These are phyloP conservation scores for Fusarium sp. DNA, from an alignment of 2,329 filamentous ascomycete species.

Conservation along the genomic window DNA sequence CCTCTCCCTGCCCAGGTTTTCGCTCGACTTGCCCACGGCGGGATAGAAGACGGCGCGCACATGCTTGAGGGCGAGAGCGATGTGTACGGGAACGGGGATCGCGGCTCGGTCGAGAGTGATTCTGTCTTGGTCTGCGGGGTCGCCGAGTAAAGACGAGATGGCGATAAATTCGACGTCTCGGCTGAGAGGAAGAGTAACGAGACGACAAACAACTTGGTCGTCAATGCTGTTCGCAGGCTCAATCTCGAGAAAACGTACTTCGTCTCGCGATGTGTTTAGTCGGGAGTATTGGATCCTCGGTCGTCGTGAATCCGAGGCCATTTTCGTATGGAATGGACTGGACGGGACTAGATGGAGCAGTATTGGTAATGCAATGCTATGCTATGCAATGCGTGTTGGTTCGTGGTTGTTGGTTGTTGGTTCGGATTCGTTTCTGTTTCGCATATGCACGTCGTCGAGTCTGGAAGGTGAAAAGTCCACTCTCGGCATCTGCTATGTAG, in stretches of 20 bases:
- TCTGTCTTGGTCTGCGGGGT: slow-evolving; percentile 44
- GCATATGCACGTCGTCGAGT: background rate
- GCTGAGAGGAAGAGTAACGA: slow-evolving; percentile 46
- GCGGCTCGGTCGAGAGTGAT: slow-evolving; percentile 45
- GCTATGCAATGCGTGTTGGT: background rate
- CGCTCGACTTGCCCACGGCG: slow-evolving; percentile 35
- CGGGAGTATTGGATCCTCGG: slow-evolving; percentile 28
- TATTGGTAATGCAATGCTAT: background rate
- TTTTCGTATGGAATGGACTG: slow-evolving; percentile 6
- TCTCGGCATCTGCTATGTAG: background rate
- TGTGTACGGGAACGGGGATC: slow-evolving; percentile 44
- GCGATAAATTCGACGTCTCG: slow-evolving; percentile 44
- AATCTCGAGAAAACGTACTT: slow-evolving; percentile 50
- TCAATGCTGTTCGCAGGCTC: slow-evolving; percentile 42
- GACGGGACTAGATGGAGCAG: too few species aligned
- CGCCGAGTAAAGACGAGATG: slow-evolving; percentile 47
- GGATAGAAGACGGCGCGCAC: slow-evolving; percentile 49
- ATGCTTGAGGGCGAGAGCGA: slow-evolving; percentile 47
- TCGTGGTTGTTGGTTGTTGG: background rate
- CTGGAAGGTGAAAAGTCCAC: background rate
- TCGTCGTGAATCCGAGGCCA: slow-evolving; percentile 10
- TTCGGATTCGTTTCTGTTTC: background rate
- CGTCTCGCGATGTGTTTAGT: slow-evolving; percentile 28
- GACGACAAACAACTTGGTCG: slow-evolving; percentile 48
- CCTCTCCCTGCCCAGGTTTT: slow-evolving; percentile 23